Evolutionary conservation across 352 stramenopile genomes (phyloP).

Genomic region (Globisporangium alternatum): DNA sequence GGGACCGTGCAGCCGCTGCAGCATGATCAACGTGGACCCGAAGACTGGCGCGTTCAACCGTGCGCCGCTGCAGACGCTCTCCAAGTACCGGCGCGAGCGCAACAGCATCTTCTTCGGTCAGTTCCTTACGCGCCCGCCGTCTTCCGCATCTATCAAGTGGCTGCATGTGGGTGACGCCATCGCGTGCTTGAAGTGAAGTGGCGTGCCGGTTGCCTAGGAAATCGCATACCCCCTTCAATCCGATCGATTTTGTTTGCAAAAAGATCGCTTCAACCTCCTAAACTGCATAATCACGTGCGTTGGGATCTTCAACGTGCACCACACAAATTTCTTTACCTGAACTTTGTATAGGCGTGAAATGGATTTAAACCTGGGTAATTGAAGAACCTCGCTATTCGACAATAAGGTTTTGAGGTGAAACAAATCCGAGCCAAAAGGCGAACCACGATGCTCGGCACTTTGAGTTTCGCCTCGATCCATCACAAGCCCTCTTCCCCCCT

Average conservation of each 20-base stretch:
- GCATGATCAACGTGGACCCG: slow-evolving; percentile 84
- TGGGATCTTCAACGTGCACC: slow-evolving; percentile 3
- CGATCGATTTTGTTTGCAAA: not conserved
- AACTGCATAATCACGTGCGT: not conserved
- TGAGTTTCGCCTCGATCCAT: slow-evolving; percentile 29
- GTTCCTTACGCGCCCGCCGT: slow-evolving; percentile 39
- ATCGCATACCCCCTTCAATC: not conserved
- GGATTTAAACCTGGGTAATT: too few species aligned
- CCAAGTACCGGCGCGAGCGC: slow-evolving; percentile 65
- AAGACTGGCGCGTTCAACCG: slow-evolving; percentile 49
- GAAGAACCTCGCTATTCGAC: too few species aligned
- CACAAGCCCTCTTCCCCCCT: slow-evolving; percentile 19
- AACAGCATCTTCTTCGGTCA: slow-evolving; percentile 85
- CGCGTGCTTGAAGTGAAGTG: slow-evolving; percentile 29
- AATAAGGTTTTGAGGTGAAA: slow-evolving; percentile 19
- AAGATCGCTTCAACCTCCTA: slow-evolving; percentile 5
- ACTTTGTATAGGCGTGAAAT: too few species aligned
- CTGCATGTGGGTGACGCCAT: slow-evolving; percentile 27
- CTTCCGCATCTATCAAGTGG: slow-evolving; percentile 27
- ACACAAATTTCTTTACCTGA: not conserved
- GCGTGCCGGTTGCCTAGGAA: not conserved
- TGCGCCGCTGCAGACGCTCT: slow-evolving; percentile 68
- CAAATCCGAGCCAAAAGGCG: too few species aligned
- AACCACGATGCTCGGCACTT: slow-evolving; percentile 15
- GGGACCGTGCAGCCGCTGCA: slow-evolving; percentile 73